These are phyloP conservation scores for Cladosporium sp. DNA, from an alignment of 2,329 filamentous ascomycete genomes.

Conservation along the genomic window DNA sequence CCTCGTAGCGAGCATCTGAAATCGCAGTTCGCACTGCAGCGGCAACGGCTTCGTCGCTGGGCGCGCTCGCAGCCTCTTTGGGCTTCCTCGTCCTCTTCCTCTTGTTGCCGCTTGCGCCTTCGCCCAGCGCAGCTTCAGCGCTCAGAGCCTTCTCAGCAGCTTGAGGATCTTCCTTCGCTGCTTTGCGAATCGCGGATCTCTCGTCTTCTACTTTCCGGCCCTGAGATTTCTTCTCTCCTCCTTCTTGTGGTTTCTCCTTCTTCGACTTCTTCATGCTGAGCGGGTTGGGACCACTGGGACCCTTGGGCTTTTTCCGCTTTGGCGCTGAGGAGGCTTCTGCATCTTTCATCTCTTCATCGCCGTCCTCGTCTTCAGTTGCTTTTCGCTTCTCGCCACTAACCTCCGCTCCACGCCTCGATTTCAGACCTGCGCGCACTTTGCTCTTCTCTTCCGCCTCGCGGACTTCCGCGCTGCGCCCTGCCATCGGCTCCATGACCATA, in stretches of 20 bases:
- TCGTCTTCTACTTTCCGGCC: slow-evolving; percentile 24
- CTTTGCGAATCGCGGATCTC: slow-evolving; percentile 25
- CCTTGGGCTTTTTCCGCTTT: slow-evolving; percentile 60
- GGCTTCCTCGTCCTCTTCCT: slow-evolving; percentile 31
- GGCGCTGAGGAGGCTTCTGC: slow-evolving; percentile 35
- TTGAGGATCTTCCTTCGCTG: slow-evolving; percentile 32
- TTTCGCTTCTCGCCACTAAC: slow-evolving; percentile 34
- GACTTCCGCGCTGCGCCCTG: slow-evolving; percentile 61
- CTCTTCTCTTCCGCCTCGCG: slow-evolving; percentile 68
- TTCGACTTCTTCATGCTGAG: slow-evolving; percentile 70
- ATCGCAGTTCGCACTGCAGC: background rate
- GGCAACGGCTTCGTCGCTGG: slow-evolving; percentile 5
- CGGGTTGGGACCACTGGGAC: slow-evolving; percentile 70
- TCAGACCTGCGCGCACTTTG: slow-evolving; percentile 73
- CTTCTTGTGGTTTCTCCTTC: slow-evolving; percentile 41
- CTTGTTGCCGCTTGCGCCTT: slow-evolving; percentile 21
- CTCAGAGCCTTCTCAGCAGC: slow-evolving; percentile 18
- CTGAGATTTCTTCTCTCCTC: slow-evolving; percentile 21
- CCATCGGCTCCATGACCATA: slow-evolving; percentile 79
- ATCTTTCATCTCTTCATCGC: slow-evolving; percentile 27
- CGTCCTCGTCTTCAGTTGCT: slow-evolving; percentile 31
- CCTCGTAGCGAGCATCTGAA: background rate
- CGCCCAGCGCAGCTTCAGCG: slow-evolving; percentile 16
- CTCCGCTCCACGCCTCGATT: slow-evolving; percentile 26
- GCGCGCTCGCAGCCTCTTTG: slow-evolving; percentile 19